These are phyloP conservation scores for Ocimum tenuiflorum DNA, from an alignment of 257 asterid species.

Conservation along the genomic window DNA sequence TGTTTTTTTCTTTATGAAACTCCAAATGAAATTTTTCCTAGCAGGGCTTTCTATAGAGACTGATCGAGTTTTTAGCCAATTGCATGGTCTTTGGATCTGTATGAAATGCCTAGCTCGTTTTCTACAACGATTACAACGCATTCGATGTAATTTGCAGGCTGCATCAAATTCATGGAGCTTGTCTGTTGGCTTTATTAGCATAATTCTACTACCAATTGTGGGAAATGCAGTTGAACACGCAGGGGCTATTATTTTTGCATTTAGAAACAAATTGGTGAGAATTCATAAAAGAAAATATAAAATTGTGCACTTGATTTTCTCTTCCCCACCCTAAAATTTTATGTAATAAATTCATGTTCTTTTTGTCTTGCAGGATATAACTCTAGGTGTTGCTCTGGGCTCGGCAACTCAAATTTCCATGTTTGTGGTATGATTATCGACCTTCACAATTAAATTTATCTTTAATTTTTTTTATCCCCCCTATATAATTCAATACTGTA, in stretches of 20 bases:
- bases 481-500: no score
- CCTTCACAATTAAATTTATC: not conserved
- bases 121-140: no score
- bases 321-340: not conserved
- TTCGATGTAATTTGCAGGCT: constrained; percentile 29
- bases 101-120: no score
- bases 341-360: not conserved
- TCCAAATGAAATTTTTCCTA: no score
- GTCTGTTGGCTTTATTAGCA: constrained; percentile 74
- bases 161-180: constrained; percentile 82
- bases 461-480: no score
- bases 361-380: constrained; percentile 40
- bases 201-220: constrained; percentile 81
- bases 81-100: no score
- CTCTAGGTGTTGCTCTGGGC: constrained; percentile 55
- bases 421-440: constrained; percentile 59
- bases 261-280: constrained; percentile 78
- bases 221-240: constrained; percentile 99
- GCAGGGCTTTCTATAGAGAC: no score
- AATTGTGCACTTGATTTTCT: not conserved
- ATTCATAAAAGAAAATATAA: not conserved
- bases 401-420: constrained; percentile 58
- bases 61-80: no score
- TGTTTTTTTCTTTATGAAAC: no score
- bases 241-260: constrained; percentile 84